Evolutionary conservation across 1,284 basidiomycete species (phyloP), one percentile per base, ranked within the genome.

Genomic region (Coniophora puteana): DNA sequence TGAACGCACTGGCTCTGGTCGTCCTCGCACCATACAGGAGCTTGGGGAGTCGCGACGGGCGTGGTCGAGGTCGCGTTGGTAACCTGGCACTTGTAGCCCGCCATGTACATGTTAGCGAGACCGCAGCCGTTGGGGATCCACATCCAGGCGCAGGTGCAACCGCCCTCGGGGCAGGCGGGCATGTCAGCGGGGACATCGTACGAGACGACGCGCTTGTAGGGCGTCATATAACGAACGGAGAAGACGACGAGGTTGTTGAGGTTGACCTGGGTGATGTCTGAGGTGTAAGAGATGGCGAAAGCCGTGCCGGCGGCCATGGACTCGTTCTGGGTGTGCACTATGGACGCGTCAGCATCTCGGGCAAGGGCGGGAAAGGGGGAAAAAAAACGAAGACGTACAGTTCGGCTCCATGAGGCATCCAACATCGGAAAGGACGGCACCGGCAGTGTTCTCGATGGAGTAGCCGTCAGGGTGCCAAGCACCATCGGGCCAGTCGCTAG

Each of bases 261-360:
- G 2, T 51, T 61, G 2, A 62, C 48, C 40, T 52, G 20, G 5
- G 36, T 58, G 38, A 71, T 57, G 31, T 69, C 61, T 11, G 67
- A 68, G 66, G 58, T 50, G 46, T 72, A 72, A n/a, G 69, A 62
- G 41, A 72, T 72, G 8, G 67, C 69, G 38, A 72, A 71, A 4
- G 64, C 69, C 28, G 69, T 69, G 3, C 70, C 70, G 31, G 70
- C 67, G 26, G 69, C 69, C 54, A 57, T 65, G 10, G 60, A 52
- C 35, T 66, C 48, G 40, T 71, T 70, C 45, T 70, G 66, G 1
- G 69, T 57, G 46, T 71, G 69, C 47, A 71, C 69, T 71, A n/a
- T 8, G 8, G 6, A 23, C 17, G 11, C n/a, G n/a, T 44, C 5
- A 44, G 33, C 3, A 11, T 37, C 12, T 3, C 5, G 10, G 12